These are phyloP conservation scores for Margaritispora aquatica DNA, from an alignment of 495 filamentous ascomycete species.

Conservation along the genomic window DNA sequence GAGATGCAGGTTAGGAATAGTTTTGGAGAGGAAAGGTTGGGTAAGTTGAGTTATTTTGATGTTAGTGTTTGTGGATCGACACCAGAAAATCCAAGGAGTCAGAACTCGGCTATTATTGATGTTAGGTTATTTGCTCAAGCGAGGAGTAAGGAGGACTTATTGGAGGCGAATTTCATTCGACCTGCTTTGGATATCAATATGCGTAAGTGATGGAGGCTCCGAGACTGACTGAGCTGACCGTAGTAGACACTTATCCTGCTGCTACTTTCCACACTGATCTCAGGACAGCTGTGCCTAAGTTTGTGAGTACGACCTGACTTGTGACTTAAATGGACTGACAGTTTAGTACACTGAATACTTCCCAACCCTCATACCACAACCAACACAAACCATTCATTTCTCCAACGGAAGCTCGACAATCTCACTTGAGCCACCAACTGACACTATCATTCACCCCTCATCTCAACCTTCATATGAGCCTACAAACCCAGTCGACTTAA, in stretches of 20 bases:
- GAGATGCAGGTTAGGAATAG: constrained; percentile 7
- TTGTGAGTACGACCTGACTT: not conserved
- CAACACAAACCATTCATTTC: constrained; percentile 1
- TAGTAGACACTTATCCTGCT: not conserved
- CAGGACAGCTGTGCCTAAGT: not conserved
- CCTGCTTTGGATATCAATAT: constrained; percentile 1
- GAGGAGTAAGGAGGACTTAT: not conserved
- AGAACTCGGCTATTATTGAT: constrained; percentile 33
- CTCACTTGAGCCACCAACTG: not conserved
- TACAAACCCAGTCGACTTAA: not conserved
- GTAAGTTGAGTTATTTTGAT: constrained; percentile 16
- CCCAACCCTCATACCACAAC: not conserved
- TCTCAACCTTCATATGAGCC: constrained; percentile 7
- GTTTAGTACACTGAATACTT: not conserved
- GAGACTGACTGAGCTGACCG: not conserved
- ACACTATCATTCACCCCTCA: not conserved
- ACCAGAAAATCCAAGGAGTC: constrained; percentile 25
- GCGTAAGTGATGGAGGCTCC: not conserved
- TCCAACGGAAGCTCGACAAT: not conserved
- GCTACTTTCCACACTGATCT: constrained; percentile 2
- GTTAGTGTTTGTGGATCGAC: constrained; percentile 26
- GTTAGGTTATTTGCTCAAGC: constrained; percentile 31
- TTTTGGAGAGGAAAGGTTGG: not conserved
- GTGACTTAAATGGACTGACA: not conserved
- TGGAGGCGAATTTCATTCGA: not conserved